A percentile compares a stretch with the other conserved stretches of the same genome.
Evolutionary conservation across 2,329 filamentous ascomycete species (phyloP).

Genomic region (Fusarium stilboides): DNA sequence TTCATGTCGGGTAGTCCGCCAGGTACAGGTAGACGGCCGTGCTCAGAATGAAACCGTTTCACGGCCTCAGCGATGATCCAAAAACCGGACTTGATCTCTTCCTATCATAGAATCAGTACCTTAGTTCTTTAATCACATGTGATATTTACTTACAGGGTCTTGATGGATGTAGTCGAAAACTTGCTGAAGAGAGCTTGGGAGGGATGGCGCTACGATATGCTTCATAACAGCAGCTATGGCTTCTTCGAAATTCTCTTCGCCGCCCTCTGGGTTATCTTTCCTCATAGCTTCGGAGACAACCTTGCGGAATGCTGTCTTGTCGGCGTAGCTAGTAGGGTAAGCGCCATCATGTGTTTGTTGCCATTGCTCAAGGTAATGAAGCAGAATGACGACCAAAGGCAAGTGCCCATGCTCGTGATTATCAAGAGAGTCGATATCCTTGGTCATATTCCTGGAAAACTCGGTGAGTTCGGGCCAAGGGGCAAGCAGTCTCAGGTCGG

Average conservation of each 20-base stretch:
- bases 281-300: conserved; percentile 78
- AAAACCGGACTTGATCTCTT: conserved; percentile 74
- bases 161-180: conserved; percentile 79
- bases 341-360: conserved; percentile 77
- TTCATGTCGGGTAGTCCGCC: conserved; percentile 98
- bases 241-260: conserved; percentile 98
- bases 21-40: conserved; percentile 83
- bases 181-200: conserved; percentile 79
- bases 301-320: conserved; percentile 87
- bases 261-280: conserved; percentile 83
- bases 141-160: conserved; percentile 62
- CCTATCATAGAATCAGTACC: conserved; percentile 47
- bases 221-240: conserved; percentile 90
- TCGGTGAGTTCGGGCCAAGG: conserved; percentile 87
- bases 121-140: background rate
- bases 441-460: conserved; percentile 77
- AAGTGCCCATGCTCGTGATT: conserved; percentile 92
- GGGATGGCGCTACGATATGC: conserved; percentile 78
- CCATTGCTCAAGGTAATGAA: conserved; percentile 89
- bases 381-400: conserved; percentile 85
- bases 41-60: conserved; percentile 79
- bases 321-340: conserved; percentile 81
- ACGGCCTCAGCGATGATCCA: conserved; percentile 92
- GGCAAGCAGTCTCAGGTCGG: conserved; percentile 85
- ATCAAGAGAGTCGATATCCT: conserved; percentile 77